Evolutionary conservation across 2,329 filamentous ascomycete species (phyloP), one percentile per base, ranked within the genome.

Genomic region (Neocatenulostroma microsporum): DNA sequence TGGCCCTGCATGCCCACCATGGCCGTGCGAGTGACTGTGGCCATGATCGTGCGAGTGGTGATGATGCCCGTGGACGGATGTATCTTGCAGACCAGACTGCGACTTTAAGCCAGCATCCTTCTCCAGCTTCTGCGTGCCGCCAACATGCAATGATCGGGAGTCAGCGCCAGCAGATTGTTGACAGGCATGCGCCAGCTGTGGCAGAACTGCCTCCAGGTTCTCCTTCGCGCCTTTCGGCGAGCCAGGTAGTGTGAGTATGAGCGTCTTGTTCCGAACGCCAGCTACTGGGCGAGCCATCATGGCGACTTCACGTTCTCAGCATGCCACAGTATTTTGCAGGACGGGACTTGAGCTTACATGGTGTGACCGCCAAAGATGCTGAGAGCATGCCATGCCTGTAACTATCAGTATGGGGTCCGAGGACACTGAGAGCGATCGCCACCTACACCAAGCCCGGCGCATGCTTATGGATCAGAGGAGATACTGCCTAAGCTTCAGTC

Each of bases 201-300:
- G 93, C 44, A 98, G 67, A 5, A 98, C 71, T 2, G 88, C 80
- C 54, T 91, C 79, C 0, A 98, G 73, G 55, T 96, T 98, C 66
- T 98, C 91, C 54, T 79, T 84, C 7, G 91, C 91, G 1, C 88
- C 91, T 60, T 96, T 96, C 0, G 91, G 91, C 0, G 89, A 96
- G 1, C 91, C 91, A 0, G 91, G 91, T 3, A 98, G 68, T 0
- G 91, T 98, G 44, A 95, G 65, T 17, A 98, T 82, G 35, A 98
- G 62, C 1, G 85, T 81, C 42, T 78, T 78, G 44, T 89, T 80
- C 21, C 91, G 73, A 3, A 94, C 79, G 3, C 91, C 91, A 15
- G 91, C 91, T 10, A 93, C 84, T 4, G 91, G 91, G 30, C 91
- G 77, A 34, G 91, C 84, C 91, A 98, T 98, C 68, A 94, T 81